Percentiles rank a stretch among this genome's conserved stretches.
These are phyloP conservation scores for Kodamaea neixiangensis DNA, from an alignment of 805 yeast species.

Conservation along the genomic window DNA sequence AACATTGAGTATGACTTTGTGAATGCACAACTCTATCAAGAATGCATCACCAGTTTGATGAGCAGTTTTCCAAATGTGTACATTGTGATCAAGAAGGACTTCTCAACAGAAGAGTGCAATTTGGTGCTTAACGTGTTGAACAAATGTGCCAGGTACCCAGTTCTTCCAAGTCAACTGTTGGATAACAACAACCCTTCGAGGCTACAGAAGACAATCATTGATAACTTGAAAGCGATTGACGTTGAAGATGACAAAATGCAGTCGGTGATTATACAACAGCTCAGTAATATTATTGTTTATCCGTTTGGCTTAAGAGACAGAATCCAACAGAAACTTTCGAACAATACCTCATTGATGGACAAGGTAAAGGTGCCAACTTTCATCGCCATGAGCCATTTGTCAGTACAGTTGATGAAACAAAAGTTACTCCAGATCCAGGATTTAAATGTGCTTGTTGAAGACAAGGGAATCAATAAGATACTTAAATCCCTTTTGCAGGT, in stretches of 20 bases:
- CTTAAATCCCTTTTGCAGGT: constrained; percentile 55
- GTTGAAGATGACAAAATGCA: constrained; percentile 35
- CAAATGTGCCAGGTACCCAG: constrained; percentile 70
- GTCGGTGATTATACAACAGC: constrained; percentile 51
- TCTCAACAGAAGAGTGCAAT: constrained; percentile 41
- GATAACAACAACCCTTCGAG: constrained; percentile 58
- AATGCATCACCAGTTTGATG: constrained; percentile 57
- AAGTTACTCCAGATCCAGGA: constrained; percentile 35
- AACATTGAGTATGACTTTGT: constrained; percentile 43
- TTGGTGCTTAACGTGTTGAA: constrained; percentile 59
- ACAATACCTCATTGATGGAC: constrained; percentile 28
- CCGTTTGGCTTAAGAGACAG: constrained; percentile 64
- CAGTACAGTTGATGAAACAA: constrained; percentile 42
- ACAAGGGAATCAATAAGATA: constrained; percentile 47
- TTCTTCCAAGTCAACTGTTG: constrained; percentile 55
- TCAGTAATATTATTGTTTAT: constrained; percentile 52
- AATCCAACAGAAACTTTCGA: constrained; percentile 54
- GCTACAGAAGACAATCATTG: constrained; percentile 61
- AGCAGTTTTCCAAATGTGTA: constrained; percentile 53
- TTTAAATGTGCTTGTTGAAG: constrained; percentile 40
- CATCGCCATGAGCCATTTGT: constrained; percentile 54
- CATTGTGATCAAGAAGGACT: constrained; percentile 31
- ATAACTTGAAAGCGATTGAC: constrained; percentile 41
- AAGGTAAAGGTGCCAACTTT: constrained; percentile 60
- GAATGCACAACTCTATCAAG: constrained; percentile 52